Conservation (phyloP, 2,329 filamentous ascomycete species). For the Tolypocladium album region DNA sequence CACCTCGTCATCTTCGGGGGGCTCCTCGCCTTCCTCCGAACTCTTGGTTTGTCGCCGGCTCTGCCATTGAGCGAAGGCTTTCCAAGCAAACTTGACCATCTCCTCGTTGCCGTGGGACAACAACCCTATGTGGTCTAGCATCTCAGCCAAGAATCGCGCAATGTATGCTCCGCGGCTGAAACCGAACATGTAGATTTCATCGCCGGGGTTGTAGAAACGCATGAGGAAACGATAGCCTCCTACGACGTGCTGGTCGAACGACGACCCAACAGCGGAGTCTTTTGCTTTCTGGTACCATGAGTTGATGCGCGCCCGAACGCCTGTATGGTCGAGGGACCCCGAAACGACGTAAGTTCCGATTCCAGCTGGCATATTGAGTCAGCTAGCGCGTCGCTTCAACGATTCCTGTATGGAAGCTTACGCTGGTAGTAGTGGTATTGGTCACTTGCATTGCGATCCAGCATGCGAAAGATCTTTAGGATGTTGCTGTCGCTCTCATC, state of each 20-base stretch:
- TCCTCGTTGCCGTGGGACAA: slow-evolving; percentile 77
- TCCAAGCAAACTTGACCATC: slow-evolving; percentile 77
- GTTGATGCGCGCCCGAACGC: slow-evolving; percentile 42
- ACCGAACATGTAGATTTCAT: slow-evolving; percentile 62
- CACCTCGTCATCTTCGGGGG: slow-evolving; percentile 18
- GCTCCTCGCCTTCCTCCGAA: slow-evolving; percentile 30
- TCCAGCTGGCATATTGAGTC: slow-evolving; percentile 33
- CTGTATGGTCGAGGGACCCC: slow-evolving; percentile 46
- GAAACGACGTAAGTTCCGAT: slow-evolving; percentile 65
- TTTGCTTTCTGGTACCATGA: slow-evolving; percentile 65
- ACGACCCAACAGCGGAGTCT: slow-evolving; percentile 69
- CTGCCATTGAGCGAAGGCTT: slow-evolving; percentile 67
- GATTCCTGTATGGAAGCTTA: slow-evolving; percentile 18
- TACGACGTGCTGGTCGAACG: slow-evolving; percentile 74
- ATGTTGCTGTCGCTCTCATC: slow-evolving; percentile 56
- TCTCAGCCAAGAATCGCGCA: slow-evolving; percentile 67
- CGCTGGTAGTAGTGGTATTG: slow-evolving; percentile 57
- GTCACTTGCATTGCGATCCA: slow-evolving; percentile 50
- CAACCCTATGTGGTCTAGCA: slow-evolving; percentile 74
- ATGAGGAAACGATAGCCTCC: slow-evolving; percentile 73
- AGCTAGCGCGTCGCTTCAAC: background rate
- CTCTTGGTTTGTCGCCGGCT: slow-evolving; percentile 38
- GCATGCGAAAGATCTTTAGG: slow-evolving; percentile 59
- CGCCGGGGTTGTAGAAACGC: slow-evolving; percentile 55
- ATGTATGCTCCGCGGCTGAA: slow-evolving; percentile 66